These are phyloP conservation scores for Mollisiaceae sp. DNA, from an alignment of 2,329 filamentous ascomycete species.

Conservation along the genomic window DNA sequence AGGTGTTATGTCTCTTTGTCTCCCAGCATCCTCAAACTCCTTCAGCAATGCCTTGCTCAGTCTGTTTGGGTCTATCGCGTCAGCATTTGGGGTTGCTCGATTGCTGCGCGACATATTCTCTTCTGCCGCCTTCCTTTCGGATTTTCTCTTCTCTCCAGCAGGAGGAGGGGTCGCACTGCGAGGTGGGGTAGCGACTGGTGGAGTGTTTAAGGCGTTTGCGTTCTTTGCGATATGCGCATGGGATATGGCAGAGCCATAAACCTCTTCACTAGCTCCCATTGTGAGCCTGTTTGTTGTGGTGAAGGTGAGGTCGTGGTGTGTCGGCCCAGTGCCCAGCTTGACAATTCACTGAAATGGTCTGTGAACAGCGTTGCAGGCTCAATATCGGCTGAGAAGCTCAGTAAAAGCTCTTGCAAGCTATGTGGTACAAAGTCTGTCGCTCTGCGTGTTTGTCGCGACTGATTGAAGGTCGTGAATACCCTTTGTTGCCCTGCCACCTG, in stretches of 20 bases:
- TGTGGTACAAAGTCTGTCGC: constrained; percentile 12
- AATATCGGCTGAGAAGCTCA: not conserved
- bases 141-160: constrained; percentile 38
- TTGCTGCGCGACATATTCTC: constrained; percentile 30
- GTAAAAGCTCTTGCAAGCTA: not conserved
- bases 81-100: constrained; percentile 29
- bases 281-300: constrained; percentile 4
- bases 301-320: constrained; percentile 4
- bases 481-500: constrained; percentile 38
- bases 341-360: not conserved
- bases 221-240: constrained; percentile 34
- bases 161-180: constrained; percentile 41
- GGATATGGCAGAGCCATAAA: constrained; percentile 33
- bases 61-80: constrained; percentile 55
- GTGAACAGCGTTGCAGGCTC: not conserved
- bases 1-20: constrained; percentile 64
- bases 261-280: constrained; percentile 40
- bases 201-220: constrained; percentile 37
- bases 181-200: constrained; percentile 40
- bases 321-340: constrained; percentile 4
- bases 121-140: constrained; percentile 37
- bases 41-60: constrained; percentile 63
- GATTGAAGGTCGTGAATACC: constrained; percentile 25
- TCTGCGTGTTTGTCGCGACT: constrained; percentile 13
- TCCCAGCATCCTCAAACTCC: constrained; percentile 64